Evolutionary conservation across 345 rosid genomes (phyloP), one percentile per base, ranked within the genome.

Genomic region (Erodium maritimum): DNA sequence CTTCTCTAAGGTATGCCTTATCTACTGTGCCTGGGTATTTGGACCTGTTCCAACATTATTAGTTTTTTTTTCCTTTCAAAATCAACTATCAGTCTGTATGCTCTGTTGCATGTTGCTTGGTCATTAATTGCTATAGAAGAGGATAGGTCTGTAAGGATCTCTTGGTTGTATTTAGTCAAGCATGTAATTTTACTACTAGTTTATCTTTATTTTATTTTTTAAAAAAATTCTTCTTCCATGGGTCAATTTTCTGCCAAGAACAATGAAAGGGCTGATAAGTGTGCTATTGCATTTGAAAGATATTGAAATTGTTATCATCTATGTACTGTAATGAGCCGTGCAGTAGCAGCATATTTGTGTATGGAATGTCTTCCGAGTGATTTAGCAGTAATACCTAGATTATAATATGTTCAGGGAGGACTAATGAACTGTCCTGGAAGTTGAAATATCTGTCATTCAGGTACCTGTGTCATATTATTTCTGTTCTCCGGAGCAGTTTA

Each of bases 321-420:
- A 14, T 12, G 48, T 42, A 42, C 14, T 42, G 48, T 42, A 11
- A 42, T 3, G 14, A 42, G 48, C 14, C 12, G 12, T 14, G 48
- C 14, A 13, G 17, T 42, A 9, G 48, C 12, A 10, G 17, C 48
- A 42, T 42, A 9, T 42, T 56, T 55, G 63, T 69, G 42, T 80
- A 57, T 65, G 33, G 73, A 63, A 66, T 72, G 72, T 76, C 62
- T 65, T 80, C 62, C 45, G 59, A 75, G 74, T 82, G 75, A 63
- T 77, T 80, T 74, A 78, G 81, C 74, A 75, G 85, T 86, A 77
- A 86, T 83, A 68, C 83, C 74, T 86, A 83, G 94, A 88, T 85
- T 80, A 82, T 79, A 87, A 82, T 73, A 78, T 86, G 89, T 93
- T 93, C 93, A 93, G 99, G 99, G 95, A 89, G 94, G 95, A 83